Percentiles rank a stretch among this genome's conserved stretches.
These are phyloP conservation scores for Fusarium sp. DNA, from an alignment of 2,329 filamentous ascomycete genomes.

Conservation along the genomic window DNA sequence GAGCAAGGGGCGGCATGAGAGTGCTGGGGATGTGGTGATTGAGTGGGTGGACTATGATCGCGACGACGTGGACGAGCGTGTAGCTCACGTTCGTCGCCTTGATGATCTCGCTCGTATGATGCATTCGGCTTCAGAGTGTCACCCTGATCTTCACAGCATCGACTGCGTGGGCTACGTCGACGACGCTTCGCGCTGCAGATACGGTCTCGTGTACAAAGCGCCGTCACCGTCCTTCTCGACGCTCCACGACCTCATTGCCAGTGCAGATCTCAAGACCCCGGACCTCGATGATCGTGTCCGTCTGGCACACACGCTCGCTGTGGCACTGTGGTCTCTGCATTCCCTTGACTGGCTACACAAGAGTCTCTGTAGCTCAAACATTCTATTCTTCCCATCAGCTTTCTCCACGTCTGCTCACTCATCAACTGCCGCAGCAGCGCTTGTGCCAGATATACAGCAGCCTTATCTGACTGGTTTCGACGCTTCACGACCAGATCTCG, in stretches of 20 bases:
- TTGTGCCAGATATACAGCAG: constrained; percentile 57
- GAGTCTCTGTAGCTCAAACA: constrained; percentile 65
- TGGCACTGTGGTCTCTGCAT: constrained; percentile 64
- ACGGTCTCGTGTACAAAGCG: constrained; percentile 60
- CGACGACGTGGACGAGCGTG: constrained; percentile 57
- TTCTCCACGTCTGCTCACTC: constrained; percentile 53
- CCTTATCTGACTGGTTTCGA: constrained; percentile 68
- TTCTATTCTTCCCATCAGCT: constrained; percentile 66
- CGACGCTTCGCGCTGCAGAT: constrained; percentile 55
- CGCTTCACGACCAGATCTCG: constrained; percentile 65
- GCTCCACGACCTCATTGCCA: constrained; percentile 57
- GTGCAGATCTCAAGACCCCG: constrained; percentile 58
- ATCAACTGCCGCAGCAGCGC: constrained; percentile 53
- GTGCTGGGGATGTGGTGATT: constrained; percentile 55
- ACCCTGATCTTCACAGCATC: constrained; percentile 62
- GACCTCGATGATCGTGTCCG: constrained; percentile 60
- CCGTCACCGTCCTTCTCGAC: constrained; percentile 55
- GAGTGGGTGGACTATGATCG: constrained; percentile 63
- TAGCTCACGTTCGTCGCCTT: constrained; percentile 60
- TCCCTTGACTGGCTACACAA: constrained; percentile 70
- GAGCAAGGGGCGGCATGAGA: constrained; percentile 53
- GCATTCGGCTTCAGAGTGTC: constrained; percentile 59
- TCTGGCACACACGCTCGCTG: constrained; percentile 59
- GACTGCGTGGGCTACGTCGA: constrained; percentile 64
- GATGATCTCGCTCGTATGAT: constrained; percentile 64